These are phyloP conservation scores for Barnettozyma californica DNA, from an alignment of 805 yeast species.

Conservation along the genomic window DNA sequence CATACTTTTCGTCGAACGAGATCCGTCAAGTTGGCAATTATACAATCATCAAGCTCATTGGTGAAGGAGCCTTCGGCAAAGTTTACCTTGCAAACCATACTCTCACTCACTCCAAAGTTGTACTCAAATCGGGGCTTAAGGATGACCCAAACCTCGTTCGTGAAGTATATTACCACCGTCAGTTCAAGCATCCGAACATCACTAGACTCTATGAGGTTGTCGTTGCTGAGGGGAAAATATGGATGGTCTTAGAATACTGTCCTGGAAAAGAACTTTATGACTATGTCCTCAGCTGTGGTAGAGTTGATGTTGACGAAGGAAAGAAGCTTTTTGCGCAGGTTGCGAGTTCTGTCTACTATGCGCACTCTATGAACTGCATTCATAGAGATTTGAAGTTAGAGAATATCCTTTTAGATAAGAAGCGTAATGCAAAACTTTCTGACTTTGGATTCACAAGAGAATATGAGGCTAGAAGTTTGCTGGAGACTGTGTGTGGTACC, in stretches of 20 bases:
- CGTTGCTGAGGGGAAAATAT: slow-evolving; percentile 70
- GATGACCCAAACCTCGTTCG: slow-evolving; percentile 83
- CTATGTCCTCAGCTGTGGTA: slow-evolving; percentile 47
- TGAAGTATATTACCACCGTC: slow-evolving; percentile 84
- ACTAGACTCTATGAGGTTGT: slow-evolving; percentile 83
- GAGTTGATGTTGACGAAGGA: slow-evolving; percentile 47
- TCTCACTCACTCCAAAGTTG: slow-evolving; percentile 71
- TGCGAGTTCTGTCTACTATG: slow-evolving; percentile 53
- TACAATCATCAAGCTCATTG: slow-evolving; percentile 64
- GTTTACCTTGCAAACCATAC: slow-evolving; percentile 81
- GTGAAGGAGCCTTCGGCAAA: slow-evolving; percentile 91
- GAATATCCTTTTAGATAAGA: slow-evolving; percentile 58
- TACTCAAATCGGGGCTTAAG: slow-evolving; percentile 72
- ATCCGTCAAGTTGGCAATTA: slow-evolving; percentile 77
- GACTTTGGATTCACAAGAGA: slow-evolving; percentile 96
- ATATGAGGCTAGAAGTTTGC: slow-evolving; percentile 44
- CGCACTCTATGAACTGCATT: slow-evolving; percentile 71
- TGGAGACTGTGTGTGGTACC: slow-evolving; percentile 90
- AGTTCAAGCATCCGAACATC: slow-evolving; percentile 77
- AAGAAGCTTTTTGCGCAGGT: slow-evolving; percentile 58
- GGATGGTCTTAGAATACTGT: slow-evolving; percentile 90
- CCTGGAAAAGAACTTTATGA: slow-evolving; percentile 75
- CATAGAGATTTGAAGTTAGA: slow-evolving; percentile 86
- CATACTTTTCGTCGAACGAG: slow-evolving; percentile 41
- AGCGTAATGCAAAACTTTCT: slow-evolving; percentile 64